Evolutionary conservation across 2,329 filamentous ascomycete species (phyloP), one percentile per base, ranked within the genome.

Genomic region (Microcyclospora pomicola): DNA sequence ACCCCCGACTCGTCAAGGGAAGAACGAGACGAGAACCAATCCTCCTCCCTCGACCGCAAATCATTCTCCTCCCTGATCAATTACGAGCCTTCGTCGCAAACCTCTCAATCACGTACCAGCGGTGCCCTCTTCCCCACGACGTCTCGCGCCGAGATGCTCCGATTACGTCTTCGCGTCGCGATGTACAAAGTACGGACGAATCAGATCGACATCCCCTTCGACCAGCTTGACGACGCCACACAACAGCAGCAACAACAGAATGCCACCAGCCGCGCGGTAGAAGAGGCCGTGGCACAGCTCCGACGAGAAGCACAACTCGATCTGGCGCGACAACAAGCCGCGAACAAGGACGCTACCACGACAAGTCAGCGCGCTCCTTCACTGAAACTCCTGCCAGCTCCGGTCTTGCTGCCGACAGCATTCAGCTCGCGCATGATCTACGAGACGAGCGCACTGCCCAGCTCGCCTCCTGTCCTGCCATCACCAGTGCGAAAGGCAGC

Each of bases 121-220:
- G 37, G 31, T 2, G 34, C 33, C n/a, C 27, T 43, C 11, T 36
- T 41, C 35, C 35, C 40, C 30, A 37, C 40, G 71, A 73, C 36
- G 19, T 51, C 49, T 9, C 38, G 45, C 59, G 77, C 76, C 14
- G 72, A 80, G 52, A 72, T 75, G 35, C 65, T 86, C 33, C 71
- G 71, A 36, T 68, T 83, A 9, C 72, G 80, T n/a, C 71, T 87
- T 12, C 68, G 72, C 19, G 70, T 85, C 14, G 82, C 80, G 11
- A 72, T 72, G 52, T 86, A 85, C 66, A 86, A 86, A 60, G 67
- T 87, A 47, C 71, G 70, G 40, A 86, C 81, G 2, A 76, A 80
- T 42, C 82, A 87, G 59, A 71, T 75, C 38, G 63, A 72, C 40
- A 67, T 82, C 19, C 77, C 80, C 1, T 68, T 83, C 43, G 66